Conservation (phyloP, 805 yeast genomes). For the Hyphopichia homilentoma region DNA sequence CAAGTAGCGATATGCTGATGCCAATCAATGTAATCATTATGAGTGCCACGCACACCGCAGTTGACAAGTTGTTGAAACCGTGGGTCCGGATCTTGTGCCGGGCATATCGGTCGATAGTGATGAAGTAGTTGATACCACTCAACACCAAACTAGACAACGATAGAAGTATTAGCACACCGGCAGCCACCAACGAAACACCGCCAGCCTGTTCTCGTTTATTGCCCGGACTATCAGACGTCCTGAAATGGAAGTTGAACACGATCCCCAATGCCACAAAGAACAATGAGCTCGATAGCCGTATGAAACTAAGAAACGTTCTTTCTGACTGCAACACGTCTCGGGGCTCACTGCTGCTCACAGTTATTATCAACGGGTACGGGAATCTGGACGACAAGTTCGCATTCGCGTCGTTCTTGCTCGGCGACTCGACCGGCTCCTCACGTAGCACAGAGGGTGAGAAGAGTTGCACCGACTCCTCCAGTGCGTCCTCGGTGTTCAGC, state of each 20-base stretch:
- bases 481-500: too few relatives aligned
- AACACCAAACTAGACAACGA: slow-evolving; percentile 36
- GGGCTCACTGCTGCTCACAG: slow-evolving; percentile 45
- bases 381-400: too few relatives aligned
- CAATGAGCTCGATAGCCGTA: slow-evolving; percentile 43
- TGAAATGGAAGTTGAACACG: slow-evolving; percentile 41
- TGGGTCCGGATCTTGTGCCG: slow-evolving; percentile 36
- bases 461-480: too few relatives aligned
- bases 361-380: slow-evolving; percentile 15
- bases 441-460: too few relatives aligned
- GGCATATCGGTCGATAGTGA: slow-evolving; percentile 43
- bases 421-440: too few relatives aligned
- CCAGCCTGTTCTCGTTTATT: slow-evolving; percentile 3
- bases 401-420: too few relatives aligned
- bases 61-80: slow-evolving; percentile 26
- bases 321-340: slow-evolving; percentile 54
- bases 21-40: slow-evolving; percentile 34
- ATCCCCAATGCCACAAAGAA: slow-evolving; percentile 47
- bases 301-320: slow-evolving; percentile 48
- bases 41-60: slow-evolving; percentile 28
- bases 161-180: slow-evolving; percentile 33
- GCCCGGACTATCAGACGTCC: slow-evolving; percentile 19
- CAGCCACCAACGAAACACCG: slow-evolving; percentile 17
- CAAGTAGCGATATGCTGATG: slow-evolving; percentile 27
- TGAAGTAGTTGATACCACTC: slow-evolving; percentile 39